Base-by-base conservation (phyloP, 306 rosid genomes). In the Crotalaria pallida region DNA sequence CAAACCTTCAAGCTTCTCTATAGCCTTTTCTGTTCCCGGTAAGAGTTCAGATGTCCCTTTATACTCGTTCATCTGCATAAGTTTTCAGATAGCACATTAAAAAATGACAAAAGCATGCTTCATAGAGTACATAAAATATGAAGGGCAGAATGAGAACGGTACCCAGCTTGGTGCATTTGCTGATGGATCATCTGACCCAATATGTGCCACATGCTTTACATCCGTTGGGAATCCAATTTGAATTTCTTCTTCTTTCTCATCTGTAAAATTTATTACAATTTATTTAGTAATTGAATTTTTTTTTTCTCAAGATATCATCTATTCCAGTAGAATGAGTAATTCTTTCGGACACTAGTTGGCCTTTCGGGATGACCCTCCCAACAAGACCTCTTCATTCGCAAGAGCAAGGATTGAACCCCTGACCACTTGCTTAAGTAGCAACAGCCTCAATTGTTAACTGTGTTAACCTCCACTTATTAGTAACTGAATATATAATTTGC, bases 221-320 rank as follows among this genome's bases (percentile, higher is more conserved):
- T 92, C 98, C 34, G 95, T 92, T 51, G 95, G 98, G 55, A 81
- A 61, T 4, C 98, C 98, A 85, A 92, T 92, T 82, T 87, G 88
- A 70, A 92, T 81, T 31, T 92, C 73, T 17, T 80, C 83, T 72
- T 89, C 90, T 74, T 89, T 89, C 43, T 92, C 96, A 4, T 92
- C 97, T 92, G 83, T 83, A 76, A 49, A 70, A 40, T 26, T 33
- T n/a, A 31, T 61, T 43, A 10, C 5, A 0, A 61, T 41, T 52
- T 10, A 31, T 63, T 71, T 49, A 65, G 29, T 38, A 55, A 3
- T 17, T 60, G 38, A 33, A 55, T 55, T 70, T 17, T n/a, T n/a
- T n/a, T n/a, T n/a, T n/a, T n/a, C n/a, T n/a, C n/a, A n/a, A n/a
- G n/a, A n/a, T n/a, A n/a, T n/a, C n/a, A n/a, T n/a, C n/a, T n/a